phyloP scores from a whole-genome alignment of 495 filamentous ascomycete species.

The Lindgomyces ingoldianus region DNA sequence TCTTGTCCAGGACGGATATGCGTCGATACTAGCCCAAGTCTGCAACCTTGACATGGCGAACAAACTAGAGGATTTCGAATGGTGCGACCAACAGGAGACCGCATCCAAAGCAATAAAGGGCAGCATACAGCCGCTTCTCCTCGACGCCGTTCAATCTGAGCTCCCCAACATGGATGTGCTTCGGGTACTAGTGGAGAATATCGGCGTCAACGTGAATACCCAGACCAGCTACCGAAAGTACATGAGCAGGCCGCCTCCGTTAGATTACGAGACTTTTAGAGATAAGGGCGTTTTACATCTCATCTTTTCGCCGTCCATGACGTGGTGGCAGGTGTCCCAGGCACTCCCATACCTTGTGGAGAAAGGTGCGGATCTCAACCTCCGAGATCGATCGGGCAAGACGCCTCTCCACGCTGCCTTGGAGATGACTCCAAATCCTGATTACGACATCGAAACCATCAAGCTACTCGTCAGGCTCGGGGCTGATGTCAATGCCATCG shows the following conservation, averaged over 20 bases:
- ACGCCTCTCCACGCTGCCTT: conserved; percentile 51
- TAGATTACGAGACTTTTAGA: neutral
- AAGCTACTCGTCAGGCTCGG: conserved; percentile 44
- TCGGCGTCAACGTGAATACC: conserved; percentile 44
- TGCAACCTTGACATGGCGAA: neutral
- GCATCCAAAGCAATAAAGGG: neutral
- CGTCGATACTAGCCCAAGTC: neutral
- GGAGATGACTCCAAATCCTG: neutral
- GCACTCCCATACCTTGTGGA: conserved; percentile 50
- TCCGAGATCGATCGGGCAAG: conserved; percentile 42
- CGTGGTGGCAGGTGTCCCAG: conserved; percentile 51
- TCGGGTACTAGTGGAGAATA: conserved; percentile 48
- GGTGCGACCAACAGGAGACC: neutral
- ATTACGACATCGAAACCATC: conserved; percentile 35
- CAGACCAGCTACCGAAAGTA: neutral
- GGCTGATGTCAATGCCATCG: conserved; percentile 46
- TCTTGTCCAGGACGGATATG: neutral
- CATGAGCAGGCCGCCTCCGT: neutral
- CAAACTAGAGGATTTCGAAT: neutral
- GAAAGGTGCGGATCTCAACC: conserved; percentile 48
- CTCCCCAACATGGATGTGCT: conserved; percentile 51
- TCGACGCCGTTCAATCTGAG: conserved; percentile 40
- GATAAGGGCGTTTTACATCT: conserved; percentile 45
- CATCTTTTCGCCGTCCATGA: conserved; percentile 41
- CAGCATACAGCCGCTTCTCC: conserved; percentile 18